Evolutionary conservation across 2,329 filamentous ascomycete genomes (phyloP), one percentile per base, ranked within the genome.

Genomic region (Rasamsonia emersonii): DNA sequence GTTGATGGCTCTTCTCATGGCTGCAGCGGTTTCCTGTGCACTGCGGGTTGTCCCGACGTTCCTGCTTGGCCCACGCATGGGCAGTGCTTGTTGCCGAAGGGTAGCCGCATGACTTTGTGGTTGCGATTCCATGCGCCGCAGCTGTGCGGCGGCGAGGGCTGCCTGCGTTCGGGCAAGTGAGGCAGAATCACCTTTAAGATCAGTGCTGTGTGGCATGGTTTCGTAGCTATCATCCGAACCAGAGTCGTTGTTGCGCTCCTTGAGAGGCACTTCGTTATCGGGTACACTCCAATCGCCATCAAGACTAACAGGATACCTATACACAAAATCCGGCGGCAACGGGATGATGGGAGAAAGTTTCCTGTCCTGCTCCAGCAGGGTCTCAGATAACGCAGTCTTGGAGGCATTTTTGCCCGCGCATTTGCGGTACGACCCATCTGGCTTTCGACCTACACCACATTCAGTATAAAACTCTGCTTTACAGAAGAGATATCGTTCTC

Each of bases 301-400:
- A 1, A 48, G 36, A 24, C 56, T 51, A 33, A 55, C 53, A 25
- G 62, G 61, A 40, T 61, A 63, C 40, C 49, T 56, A 45, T 69
- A 69, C 6, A 69, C 59, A 24, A 59, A 54, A 34, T 66, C 62
- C 13, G 50, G 42, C 0, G 65, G 61, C 14, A 69, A 41, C 4
- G 65, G 65, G 27, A 69, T 59, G 2, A 61, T 39, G 1, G 65
- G 65, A 26, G 62, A 59, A 28, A 64, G 52, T 3, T 62, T 62
- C 34, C 54, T 56, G 9, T 61, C 53, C 40, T 68, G 64, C 42
- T 69, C 65, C 0, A 50, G 48, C 19, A 60, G 48, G 32, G 65
- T 66, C 43, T 68, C 64, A 11, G 64, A 57, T 39, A 59, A 62
- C 0, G 64, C 57, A 10, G 65, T 64, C 33, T 66, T 64, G 1